A percentile compares a stretch with the other conserved stretches of the same genome.
phyloP scores from a whole-genome alignment of 257 asterid genomes.

The Eustoma russellianum region DNA sequence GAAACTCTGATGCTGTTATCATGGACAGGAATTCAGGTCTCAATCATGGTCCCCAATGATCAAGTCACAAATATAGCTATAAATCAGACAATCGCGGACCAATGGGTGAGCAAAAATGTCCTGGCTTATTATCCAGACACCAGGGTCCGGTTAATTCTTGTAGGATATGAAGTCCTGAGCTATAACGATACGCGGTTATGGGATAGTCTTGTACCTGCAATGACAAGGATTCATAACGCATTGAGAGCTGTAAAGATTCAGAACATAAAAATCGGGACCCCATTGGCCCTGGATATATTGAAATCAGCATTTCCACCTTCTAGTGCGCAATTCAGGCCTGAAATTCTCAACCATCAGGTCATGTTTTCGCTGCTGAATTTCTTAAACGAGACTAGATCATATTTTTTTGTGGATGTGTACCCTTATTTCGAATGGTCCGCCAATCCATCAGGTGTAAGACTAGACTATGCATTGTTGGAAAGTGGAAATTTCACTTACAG shows the following conservation, averaged over 20 bases:
- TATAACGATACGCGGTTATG: conserved; percentile 23
- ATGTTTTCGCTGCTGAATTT: conserved; percentile 37
- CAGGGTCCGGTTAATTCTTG: conserved; percentile 42
- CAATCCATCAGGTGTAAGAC: conserved; percentile 23
- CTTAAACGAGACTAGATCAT: conserved; percentile 40
- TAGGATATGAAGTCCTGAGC: conserved; percentile 64
- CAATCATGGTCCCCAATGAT: conserved; percentile 49
- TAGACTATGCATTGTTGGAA: conserved; percentile 44
- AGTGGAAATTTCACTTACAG: conserved; percentile 18
- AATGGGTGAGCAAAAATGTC: conserved; percentile 51
- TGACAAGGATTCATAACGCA: conserved; percentile 34
- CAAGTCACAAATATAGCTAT: conserved; percentile 40
- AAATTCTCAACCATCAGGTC: conserved; percentile 24
- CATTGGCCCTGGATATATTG: conserved; percentile 56
- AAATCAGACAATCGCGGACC: conserved; percentile 30
- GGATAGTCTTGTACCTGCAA: conserved; percentile 63
- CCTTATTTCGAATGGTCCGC: conserved; percentile 56
- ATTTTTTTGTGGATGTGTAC: conserved; percentile 47
- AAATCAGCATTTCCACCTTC: conserved; percentile 67
- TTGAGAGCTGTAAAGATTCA: conserved; percentile 30
- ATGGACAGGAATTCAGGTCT: conserved; percentile 37
- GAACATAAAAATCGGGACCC: conserved; percentile 65
- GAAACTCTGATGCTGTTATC: conserved; percentile 57
- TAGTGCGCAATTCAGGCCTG: conserved; percentile 42
- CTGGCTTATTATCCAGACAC: conserved; percentile 46